These are phyloP conservation scores for Stemphylium beticola DNA, from an alignment of 2,329 filamentous ascomycete species.

Conservation along the genomic window DNA sequence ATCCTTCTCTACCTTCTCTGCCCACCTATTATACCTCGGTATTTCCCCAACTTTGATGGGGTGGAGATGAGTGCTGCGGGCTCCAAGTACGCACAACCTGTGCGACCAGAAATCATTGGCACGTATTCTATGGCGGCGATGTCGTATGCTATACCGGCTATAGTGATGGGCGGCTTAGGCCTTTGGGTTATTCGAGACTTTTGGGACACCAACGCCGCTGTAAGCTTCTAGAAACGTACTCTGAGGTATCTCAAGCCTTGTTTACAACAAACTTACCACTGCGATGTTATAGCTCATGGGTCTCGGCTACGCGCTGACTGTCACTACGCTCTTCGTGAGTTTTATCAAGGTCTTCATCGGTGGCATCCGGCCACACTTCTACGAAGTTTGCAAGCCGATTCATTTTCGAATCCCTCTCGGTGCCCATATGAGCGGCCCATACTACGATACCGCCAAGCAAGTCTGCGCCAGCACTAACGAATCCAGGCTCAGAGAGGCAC, in stretches of 20 bases:
- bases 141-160: conserved; percentile 66
- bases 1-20: conserved; percentile 40
- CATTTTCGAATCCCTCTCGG: conserved; percentile 3
- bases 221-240: conserved; percentile 13
- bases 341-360: conserved; percentile 44
- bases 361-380: conserved; percentile 45
- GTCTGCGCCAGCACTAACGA: conserved; percentile 25
- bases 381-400: conserved; percentile 28
- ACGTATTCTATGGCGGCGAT: conserved; percentile 70
- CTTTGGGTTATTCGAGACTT: conserved; percentile 58
- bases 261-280: no score
- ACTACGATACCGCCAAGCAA: conserved; percentile 18
- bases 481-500: conserved; percentile 26
- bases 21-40: conserved; percentile 64
- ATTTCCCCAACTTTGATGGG: conserved; percentile 54
- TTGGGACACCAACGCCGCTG: conserved; percentile 65
- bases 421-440: neutral
- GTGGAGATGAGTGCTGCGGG: conserved; percentile 44
- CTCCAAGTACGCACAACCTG: conserved; percentile 66
- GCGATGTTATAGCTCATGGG: conserved; percentile 30
- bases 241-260: no score
- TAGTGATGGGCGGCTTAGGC: conserved; percentile 67
- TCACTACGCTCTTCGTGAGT: conserved; percentile 34
- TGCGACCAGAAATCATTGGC: conserved; percentile 72
- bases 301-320: conserved; percentile 38